These are phyloP conservation scores for Daedalea quercina DNA, from an alignment of 768 basidiomycete species.

Conservation along the genomic window DNA sequence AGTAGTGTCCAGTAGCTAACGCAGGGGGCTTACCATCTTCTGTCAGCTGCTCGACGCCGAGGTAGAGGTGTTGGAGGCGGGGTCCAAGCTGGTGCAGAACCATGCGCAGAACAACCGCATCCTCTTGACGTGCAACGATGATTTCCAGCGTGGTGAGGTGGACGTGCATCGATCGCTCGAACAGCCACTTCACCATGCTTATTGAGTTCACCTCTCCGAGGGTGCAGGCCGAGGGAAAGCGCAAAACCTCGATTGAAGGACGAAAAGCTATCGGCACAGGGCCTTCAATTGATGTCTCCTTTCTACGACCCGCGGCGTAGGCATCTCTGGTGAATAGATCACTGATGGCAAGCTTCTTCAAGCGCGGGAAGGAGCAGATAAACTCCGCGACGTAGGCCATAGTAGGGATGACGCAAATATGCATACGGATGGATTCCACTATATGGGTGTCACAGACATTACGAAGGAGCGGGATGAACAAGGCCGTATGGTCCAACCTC, in stretches of 20 bases:
- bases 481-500: too few species aligned
- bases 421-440: background rate
- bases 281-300: background rate
- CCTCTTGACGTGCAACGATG: background rate
- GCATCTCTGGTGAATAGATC: background rate
- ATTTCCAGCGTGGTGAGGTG: slow-evolving; percentile 1
- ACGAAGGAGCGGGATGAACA: background rate
- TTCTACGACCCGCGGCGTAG: background rate
- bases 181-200: background rate
- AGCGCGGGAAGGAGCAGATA: background rate
- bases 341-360: background rate
- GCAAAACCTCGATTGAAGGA: background rate
- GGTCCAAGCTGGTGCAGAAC: slow-evolving; percentile 8
- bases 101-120: background rate
- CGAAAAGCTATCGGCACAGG: background rate
- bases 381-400: background rate
- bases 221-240: background rate
- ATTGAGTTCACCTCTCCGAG: background rate
- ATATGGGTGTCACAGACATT: background rate
- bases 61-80: slow-evolving; percentile 8
- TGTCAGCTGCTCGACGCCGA: slow-evolving; percentile 4
- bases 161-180: background rate
- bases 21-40: background rate
- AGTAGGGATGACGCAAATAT: background rate
- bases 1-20: background rate